Evolutionary conservation across 2,329 filamentous ascomycete species (phyloP), one percentile per base, ranked within the genome.

Genomic region (Diplocarpon mali): DNA sequence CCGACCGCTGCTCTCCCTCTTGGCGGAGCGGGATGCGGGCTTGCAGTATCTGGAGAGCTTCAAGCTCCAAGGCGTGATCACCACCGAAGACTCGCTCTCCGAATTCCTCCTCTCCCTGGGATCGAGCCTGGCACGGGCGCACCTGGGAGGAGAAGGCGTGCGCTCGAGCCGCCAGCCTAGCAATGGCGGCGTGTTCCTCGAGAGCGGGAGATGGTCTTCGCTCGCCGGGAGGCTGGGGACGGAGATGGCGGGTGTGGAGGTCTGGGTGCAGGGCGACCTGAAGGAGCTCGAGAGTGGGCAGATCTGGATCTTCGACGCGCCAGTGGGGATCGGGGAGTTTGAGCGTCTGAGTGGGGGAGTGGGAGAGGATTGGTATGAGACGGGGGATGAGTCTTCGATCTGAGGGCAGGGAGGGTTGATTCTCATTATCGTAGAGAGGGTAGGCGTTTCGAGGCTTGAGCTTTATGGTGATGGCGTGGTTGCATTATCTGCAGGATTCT

Each of bases 141-240:
- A 67, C 2, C 62, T 73, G 9, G 70, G 70, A 14, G 68, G 68
- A 3, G 60, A 63, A 14, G 69, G 69, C 5, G 53, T 67, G 11
- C 65, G 64, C 34, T 62, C 62, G 29, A 61, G 62, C 5, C 60
- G 62, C 47, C 65, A 67, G 51, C 53, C 61, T 2, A 63, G 64
- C 15, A 63, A 64, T 16, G 69, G 69, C 14, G 69, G 70, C 11
- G 58, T 72, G 28, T 64, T 67, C 43, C 59, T 73, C 10, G 64
- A 63, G 44, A 62, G 66, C 32, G 70, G 70, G 6, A 67, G 62
- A 0, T 71, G 69, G 50, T 60, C 62, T 41, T 65, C 62, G 1
- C 55, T 73, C 5, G 69, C 72, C 51, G 58, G 61, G 2, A 60
- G 62, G 13, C 56, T 73, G 31, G 64, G 61, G 14, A 61, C 55